Conservation (phyloP, 2,329 filamentous ascomycete species). For the Raffaelea arxii region DNA sequence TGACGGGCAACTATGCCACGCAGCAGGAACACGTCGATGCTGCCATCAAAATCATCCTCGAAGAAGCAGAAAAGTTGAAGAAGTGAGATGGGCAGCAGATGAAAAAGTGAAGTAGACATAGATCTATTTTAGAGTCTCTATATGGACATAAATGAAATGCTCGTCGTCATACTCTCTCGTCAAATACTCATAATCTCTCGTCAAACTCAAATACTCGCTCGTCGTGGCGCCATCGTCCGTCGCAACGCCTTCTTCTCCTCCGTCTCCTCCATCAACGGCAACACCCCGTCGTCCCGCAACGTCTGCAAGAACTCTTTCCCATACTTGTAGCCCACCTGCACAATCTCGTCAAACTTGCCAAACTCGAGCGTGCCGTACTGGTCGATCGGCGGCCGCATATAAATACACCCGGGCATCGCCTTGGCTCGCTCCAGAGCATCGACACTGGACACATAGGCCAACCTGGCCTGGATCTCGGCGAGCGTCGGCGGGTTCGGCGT, state of each 20-base stretch:
- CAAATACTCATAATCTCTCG: background rate
- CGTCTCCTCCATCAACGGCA: conserved; percentile 61
- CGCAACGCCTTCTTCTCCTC: conserved; percentile 68
- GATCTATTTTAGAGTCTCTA: too few species aligned
- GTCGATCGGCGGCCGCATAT: conserved; percentile 94
- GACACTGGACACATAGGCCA: conserved; percentile 91
- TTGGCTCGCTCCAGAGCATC: conserved; percentile 93
- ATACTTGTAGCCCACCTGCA: conserved; percentile 76
- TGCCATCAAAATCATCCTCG: conserved; percentile 66
- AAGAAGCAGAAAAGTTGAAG: conserved; percentile 48
- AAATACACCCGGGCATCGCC: conserved; percentile 79
- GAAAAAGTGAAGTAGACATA: background rate
- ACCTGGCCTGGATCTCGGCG: conserved; percentile 86
- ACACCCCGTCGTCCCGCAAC: conserved; percentile 66
- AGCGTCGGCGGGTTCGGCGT: conserved; percentile 89
- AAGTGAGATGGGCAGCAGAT: conserved; percentile 9
- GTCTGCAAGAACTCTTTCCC: conserved; percentile 71
- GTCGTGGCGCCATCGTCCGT: conserved; percentile 68
- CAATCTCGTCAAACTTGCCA: conserved; percentile 96
- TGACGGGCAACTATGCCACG: conserved; percentile 59
- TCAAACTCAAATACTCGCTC: conserved; percentile 58
- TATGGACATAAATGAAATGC: too few species aligned
- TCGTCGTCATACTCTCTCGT: too few species aligned
- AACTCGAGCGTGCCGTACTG: conserved; percentile 92
- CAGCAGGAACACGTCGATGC: conserved; percentile 63